phyloP scores from a whole-genome alignment of 768 basidiomycete genomes.

The Lepiota venenata region DNA sequence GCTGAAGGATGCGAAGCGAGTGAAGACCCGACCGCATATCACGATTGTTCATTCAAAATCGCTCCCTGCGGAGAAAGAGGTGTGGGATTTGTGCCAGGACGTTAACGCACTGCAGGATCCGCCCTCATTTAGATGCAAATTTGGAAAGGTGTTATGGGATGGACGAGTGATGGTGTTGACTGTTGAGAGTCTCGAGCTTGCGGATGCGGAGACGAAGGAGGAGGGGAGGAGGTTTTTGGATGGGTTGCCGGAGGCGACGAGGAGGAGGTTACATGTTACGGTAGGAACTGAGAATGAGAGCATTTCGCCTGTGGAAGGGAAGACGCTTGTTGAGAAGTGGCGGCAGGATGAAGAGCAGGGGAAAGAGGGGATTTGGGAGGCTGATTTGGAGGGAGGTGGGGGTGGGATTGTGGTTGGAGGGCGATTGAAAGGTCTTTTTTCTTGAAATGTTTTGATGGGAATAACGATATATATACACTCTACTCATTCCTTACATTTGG shows the following conservation, averaged over 20 bases:
- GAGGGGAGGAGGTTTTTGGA: conserved; percentile 45
- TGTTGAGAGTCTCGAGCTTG: conserved; percentile 52
- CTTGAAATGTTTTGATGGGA: not conserved
- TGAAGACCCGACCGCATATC: conserved; percentile 71
- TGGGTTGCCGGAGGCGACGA: conserved; percentile 42
- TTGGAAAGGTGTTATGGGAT: conserved; percentile 72
- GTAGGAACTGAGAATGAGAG: conserved; percentile 63
- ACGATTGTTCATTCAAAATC: conserved; percentile 76
- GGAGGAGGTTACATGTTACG: conserved; percentile 73
- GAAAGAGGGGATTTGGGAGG: conserved; percentile 8
- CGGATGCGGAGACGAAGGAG: conserved; percentile 17
- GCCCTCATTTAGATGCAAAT: conserved; percentile 56
- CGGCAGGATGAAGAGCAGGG: conserved; percentile 35
- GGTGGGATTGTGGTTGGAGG: conserved; percentile 1
- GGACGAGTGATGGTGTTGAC: conserved; percentile 77
- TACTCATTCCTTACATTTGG: too few relatives aligned
- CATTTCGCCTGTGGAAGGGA: conserved; percentile 69
- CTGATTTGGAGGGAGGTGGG: conserved; percentile 5
- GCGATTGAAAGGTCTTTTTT: conserved; percentile 3
- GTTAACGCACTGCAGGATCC: conserved; percentile 35
- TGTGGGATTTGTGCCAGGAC: conserved; percentile 49
- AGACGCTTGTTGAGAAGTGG: conserved; percentile 57
- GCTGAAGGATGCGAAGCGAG: conserved; percentile 41
- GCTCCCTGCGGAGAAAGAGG: conserved; percentile 19
- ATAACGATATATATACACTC: too few relatives aligned